Conservation (phyloP, 192 early-diverging fungal genomes). For the Coemansia sp. region DNA sequence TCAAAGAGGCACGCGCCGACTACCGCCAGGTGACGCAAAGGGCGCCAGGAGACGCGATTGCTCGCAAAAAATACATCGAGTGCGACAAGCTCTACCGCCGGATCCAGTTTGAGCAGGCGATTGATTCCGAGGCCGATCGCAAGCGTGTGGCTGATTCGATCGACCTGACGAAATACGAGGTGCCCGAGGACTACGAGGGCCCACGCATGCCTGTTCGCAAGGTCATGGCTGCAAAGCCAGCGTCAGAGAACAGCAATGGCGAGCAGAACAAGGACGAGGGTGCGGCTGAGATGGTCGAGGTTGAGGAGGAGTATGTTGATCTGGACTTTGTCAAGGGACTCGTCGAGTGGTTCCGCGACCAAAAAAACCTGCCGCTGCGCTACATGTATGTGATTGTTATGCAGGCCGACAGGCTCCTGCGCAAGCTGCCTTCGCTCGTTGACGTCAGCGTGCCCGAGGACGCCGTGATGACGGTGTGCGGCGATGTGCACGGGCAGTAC, state of each 20-base stretch:
- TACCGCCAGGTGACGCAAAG: constrained; percentile 70
- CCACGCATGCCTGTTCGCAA: constrained; percentile 61
- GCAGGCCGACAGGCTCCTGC: constrained; percentile 69
- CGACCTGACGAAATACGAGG: constrained; percentile 49
- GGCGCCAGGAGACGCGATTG: constrained; percentile 77
- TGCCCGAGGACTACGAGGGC: constrained; percentile 80
- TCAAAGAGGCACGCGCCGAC: constrained; percentile 80
- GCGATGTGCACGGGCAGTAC: constrained; percentile 98
- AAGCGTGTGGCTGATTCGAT: constrained; percentile 51
- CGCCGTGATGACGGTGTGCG: constrained; percentile 82
- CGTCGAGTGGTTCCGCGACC: constrained; percentile 74
- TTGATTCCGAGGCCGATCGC: constrained; percentile 53
- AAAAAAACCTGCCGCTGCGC: constrained; percentile 89
- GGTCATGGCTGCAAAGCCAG: constrained; percentile 3
- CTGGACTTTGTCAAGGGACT: constrained; percentile 75
- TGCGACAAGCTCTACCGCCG: constrained; percentile 89
- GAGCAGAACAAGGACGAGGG: constrained; percentile 5
- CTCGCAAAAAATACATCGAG: constrained; percentile 71
- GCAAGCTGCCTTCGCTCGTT: constrained; percentile 73
- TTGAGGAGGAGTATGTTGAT: constrained; percentile 68
- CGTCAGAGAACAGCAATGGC: no score
- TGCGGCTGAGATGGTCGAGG: constrained; percentile 18
- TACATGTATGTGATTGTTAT: constrained; percentile 85
- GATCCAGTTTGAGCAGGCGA: constrained; percentile 91
- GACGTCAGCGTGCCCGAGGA: constrained; percentile 78